phyloP scores from a whole-genome alignment of 768 basidiomycete species.

The Trametes punicea region DNA sequence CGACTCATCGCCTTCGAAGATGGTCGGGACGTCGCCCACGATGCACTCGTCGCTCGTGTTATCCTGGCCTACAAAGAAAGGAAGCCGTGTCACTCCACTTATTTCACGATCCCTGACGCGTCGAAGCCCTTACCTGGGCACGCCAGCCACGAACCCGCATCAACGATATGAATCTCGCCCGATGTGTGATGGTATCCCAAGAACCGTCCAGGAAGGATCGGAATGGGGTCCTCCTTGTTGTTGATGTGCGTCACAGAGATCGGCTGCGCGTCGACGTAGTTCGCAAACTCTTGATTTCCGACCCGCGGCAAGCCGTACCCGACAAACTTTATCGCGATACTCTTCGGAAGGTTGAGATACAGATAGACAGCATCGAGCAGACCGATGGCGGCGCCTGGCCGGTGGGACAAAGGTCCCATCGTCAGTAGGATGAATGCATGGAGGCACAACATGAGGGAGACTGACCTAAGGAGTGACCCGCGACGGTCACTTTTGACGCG shows the following conservation, averaged over 20 bases:
- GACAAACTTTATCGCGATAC: conserved; percentile 26
- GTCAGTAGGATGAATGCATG: too few species aligned
- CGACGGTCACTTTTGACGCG: conserved; percentile 40
- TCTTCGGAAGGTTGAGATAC: conserved; percentile 45
- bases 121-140: conserved; percentile 37
- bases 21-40: conserved; percentile 50
- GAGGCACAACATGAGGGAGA: too few species aligned
- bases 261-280: conserved; percentile 47
- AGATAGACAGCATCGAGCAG: conserved; percentile 50
- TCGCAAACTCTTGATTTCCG: conserved; percentile 59
- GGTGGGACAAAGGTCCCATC: not conserved
- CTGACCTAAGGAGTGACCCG: conserved; percentile 41
- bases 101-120: not conserved
- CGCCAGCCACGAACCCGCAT: conserved; percentile 47
- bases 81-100: not conserved
- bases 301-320: conserved; percentile 35
- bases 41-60: conserved; percentile 50
- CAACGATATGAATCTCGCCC: conserved; percentile 39
- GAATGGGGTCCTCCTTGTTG: conserved; percentile 44
- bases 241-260: conserved; percentile 50
- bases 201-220: conserved; percentile 29
- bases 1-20: conserved; percentile 42
- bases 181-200: conserved; percentile 47
- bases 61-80: conserved; percentile 46
- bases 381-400: conserved; percentile 48